Conservation (phyloP, 768 basidiomycete species). For the Naganishia vaughanmartiniae region DNA sequence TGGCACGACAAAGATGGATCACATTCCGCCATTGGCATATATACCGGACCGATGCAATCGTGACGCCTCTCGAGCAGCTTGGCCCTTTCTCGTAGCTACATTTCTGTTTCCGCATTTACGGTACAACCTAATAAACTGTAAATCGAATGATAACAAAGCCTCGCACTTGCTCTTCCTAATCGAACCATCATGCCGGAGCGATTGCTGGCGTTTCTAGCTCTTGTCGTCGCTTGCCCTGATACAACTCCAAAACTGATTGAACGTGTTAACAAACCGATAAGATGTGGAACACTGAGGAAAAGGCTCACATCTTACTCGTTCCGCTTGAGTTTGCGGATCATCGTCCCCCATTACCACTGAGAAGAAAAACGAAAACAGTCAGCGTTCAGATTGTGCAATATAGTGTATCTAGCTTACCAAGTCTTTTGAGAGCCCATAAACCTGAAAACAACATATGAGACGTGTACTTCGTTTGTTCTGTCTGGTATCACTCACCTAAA, state of each 20-base stretch:
- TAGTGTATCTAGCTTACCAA: constrained; percentile 1
- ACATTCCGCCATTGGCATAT: no score
- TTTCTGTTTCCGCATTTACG: not conserved
- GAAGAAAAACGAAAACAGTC: not conserved
- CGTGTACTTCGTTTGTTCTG: not conserved
- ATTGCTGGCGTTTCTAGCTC: constrained; percentile 14
- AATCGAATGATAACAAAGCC: not conserved
- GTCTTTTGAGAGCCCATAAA: constrained; percentile 14
- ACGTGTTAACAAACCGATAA: not conserved
- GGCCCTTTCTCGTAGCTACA: not conserved
- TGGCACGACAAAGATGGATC: no score
- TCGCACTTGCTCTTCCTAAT: not conserved
- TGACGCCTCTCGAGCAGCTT: no score
- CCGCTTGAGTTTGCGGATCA: constrained; percentile 5
- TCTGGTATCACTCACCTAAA: constrained; percentile 21
- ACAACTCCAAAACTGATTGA: constrained; percentile 6
- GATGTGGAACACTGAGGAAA: not conserved
- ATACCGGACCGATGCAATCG: no score
- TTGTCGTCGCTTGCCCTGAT: not conserved
- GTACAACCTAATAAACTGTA: not conserved
- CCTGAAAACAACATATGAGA: not conserved
- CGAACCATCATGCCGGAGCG: not conserved
- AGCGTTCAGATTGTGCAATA: not conserved
- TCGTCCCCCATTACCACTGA: constrained; percentile 9
- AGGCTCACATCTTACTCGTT: constrained; percentile 9